Evolutionary conservation across 139 green algal genomes (phyloP).

Genomic region (Chlamydomonas schloesseri): DNA sequence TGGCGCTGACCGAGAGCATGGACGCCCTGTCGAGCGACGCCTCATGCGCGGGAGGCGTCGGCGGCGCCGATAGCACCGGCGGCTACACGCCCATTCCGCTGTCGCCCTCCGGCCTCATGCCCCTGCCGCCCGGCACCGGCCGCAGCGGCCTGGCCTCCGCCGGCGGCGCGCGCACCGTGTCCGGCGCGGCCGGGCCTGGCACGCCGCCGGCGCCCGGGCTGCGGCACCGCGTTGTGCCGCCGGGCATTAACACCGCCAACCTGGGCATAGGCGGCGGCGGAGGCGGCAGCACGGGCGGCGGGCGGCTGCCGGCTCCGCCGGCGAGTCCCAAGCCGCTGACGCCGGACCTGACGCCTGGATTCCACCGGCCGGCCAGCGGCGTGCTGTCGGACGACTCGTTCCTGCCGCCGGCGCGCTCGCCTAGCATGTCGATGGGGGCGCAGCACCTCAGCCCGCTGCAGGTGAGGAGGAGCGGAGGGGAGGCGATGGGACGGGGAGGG

Average conservation of each 20-base stretch:
- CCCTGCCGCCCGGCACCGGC: not conserved
- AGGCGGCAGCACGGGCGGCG: not conserved
- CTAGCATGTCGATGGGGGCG: constrained; percentile 7
- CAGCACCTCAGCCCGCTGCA: constrained; percentile 38
- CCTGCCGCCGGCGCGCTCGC: constrained; percentile 20
- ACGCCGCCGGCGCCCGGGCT: not conserved
- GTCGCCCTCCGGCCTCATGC: not conserved
- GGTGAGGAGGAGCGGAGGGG: not conserved
- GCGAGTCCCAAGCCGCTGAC: constrained; percentile 30
- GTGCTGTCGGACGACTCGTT: constrained; percentile 48
- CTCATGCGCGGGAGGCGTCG: not conserved
- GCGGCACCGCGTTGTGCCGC: constrained; percentile 9
- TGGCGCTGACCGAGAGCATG: not conserved
- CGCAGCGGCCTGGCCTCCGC: not conserved
- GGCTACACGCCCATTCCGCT: not conserved
- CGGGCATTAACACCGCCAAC: not conserved
- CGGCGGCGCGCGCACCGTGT: too few species aligned
- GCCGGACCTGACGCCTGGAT: not conserved
- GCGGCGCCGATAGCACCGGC: too few species aligned
- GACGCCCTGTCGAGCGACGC: not conserved
- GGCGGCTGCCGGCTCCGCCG: constrained; percentile 1
- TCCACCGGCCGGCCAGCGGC: constrained; percentile 31
- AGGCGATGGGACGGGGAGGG: too few species aligned
- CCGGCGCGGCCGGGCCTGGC: not conserved
- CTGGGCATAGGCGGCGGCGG: not conserved